Evolutionary conservation across 2,329 filamentous ascomycete species (phyloP).

Genomic region (Ceratocystis cubensis): DNA sequence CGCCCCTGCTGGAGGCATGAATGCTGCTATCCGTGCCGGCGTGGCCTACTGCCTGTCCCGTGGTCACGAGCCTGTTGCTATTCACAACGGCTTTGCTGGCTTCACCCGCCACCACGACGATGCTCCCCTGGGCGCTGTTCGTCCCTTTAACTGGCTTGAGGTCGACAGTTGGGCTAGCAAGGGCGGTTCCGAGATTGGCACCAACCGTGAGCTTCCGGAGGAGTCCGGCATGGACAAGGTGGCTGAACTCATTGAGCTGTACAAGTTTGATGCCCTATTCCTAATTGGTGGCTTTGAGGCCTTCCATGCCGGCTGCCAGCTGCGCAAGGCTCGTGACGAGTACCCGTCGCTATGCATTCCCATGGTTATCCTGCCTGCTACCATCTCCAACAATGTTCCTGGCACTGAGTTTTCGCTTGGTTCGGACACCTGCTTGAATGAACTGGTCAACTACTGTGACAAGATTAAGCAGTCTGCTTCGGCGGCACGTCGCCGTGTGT

Average conservation of each 20-base stretch:
- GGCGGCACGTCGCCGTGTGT: constrained; percentile 81
- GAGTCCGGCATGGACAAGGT: constrained; percentile 74
- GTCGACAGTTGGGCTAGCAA: constrained; percentile 92
- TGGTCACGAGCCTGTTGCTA: constrained; percentile 83
- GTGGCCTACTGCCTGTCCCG: constrained; percentile 85
- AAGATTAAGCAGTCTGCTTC: constrained; percentile 96
- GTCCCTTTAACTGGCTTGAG: constrained; percentile 82
- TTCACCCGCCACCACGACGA: constrained; percentile 84
- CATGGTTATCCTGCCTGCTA: constrained; percentile 83
- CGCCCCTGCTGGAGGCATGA: constrained; percentile 95
- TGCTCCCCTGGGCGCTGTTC: constrained; percentile 66
- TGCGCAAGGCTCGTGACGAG: constrained; percentile 64
- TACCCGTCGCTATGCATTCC: constrained; percentile 86
- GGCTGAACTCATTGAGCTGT: constrained; percentile 69
- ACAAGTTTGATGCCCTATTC: constrained; percentile 84
- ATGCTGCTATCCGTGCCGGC: constrained; percentile 83
- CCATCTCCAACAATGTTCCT: constrained; percentile 96
- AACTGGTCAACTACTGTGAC: constrained; percentile 88
- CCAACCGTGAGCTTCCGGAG: constrained; percentile 81
- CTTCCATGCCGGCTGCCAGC: constrained; percentile 79
- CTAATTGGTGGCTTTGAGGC: constrained; percentile 93
- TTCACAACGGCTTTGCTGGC: constrained; percentile 94
- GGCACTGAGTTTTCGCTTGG: constrained; percentile 95
- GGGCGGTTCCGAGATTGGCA: constrained; percentile 94
- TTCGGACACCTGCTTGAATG: constrained; percentile 92